Evolutionary conservation across 1,284 basidiomycete genomes (phyloP).

Genomic region (Fomitopsis palustris): DNA sequence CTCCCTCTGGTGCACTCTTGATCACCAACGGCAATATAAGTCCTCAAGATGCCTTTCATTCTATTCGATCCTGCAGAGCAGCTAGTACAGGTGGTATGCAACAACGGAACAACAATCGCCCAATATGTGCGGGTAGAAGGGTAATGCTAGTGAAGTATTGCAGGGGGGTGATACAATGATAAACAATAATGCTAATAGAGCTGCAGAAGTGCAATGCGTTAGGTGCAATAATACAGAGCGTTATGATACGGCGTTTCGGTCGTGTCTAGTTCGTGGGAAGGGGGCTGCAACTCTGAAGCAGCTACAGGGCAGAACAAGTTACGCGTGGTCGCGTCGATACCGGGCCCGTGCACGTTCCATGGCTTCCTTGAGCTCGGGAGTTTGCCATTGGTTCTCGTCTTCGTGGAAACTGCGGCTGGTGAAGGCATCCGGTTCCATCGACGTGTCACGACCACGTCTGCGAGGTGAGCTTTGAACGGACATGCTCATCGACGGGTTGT

Average conservation of each 20-base stretch:
- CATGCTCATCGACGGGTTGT: conserved; percentile 12
- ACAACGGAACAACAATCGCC: not conserved
- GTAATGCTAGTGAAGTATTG: not conserved
- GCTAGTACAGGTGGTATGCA: not conserved
- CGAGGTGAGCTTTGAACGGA: conserved; percentile 16
- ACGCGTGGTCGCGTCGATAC: conserved; percentile 24
- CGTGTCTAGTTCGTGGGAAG: not conserved
- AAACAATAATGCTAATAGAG: not conserved
- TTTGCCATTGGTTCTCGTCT: conserved; percentile 47
- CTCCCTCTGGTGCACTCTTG: not conserved
- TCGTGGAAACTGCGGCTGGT: conserved; percentile 27
- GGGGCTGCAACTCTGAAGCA: conserved; percentile 1
- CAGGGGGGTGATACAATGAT: not conserved
- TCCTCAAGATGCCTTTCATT: not conserved
- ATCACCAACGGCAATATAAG: not conserved
- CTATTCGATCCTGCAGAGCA: not conserved
- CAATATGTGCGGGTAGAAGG: not conserved
- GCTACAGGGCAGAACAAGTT: not conserved
- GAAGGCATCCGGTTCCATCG: conserved; percentile 30
- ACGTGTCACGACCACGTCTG: conserved; percentile 11
- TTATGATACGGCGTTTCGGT: not conserved
- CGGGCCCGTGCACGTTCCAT: conserved; percentile 59
- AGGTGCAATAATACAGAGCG: not conserved
- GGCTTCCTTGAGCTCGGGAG: conserved; percentile 55
- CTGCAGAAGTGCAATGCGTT: not conserved